These are phyloP conservation scores for Pichia manshurica DNA, from an alignment of 805 yeast genomes.

Conservation along the genomic window DNA sequence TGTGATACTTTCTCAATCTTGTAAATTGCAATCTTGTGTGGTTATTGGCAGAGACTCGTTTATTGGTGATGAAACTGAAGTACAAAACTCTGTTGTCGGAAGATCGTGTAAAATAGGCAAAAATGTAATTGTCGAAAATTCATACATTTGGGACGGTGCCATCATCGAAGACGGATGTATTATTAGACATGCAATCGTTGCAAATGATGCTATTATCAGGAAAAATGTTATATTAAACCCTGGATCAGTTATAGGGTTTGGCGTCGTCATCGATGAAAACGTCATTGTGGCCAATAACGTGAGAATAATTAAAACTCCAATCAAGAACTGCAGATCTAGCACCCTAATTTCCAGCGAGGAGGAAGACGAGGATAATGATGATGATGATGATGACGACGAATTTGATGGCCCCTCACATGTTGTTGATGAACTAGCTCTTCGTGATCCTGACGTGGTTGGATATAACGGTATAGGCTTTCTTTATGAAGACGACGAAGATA, in stretches of 20 bases:
- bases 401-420: slow-evolving; percentile 9
- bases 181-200: slow-evolving; percentile 64
- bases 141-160: slow-evolving; percentile 86
- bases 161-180: slow-evolving; percentile 58
- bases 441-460: slow-evolving; percentile 36
- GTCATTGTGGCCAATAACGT: slow-evolving; percentile 44
- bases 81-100: slow-evolving; percentile 76
- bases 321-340: slow-evolving; percentile 22
- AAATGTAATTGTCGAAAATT: slow-evolving; percentile 61
- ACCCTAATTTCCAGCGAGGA: slow-evolving; percentile 17
- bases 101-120: slow-evolving; percentile 80
- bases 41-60: slow-evolving; percentile 73
- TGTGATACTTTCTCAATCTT: slow-evolving; percentile 90
- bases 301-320: slow-evolving; percentile 46
- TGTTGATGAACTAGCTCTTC: slow-evolving; percentile 13
- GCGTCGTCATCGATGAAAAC: slow-evolving; percentile 57
- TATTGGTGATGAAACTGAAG: slow-evolving; percentile 67
- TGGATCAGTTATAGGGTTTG: slow-evolving; percentile 77
- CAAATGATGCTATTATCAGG: slow-evolving; percentile 54
- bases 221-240: slow-evolving; percentile 46
- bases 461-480: slow-evolving; percentile 45
- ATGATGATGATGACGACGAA: slow-evolving; percentile 18
- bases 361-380: slow-evolving; percentile 10
- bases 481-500: slow-evolving; percentile 38
- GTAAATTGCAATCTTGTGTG: slow-evolving; percentile 73